Evolutionary conservation across 2,329 filamentous ascomycete genomes (phyloP).

Genomic region (Fusarium sacchari): DNA sequence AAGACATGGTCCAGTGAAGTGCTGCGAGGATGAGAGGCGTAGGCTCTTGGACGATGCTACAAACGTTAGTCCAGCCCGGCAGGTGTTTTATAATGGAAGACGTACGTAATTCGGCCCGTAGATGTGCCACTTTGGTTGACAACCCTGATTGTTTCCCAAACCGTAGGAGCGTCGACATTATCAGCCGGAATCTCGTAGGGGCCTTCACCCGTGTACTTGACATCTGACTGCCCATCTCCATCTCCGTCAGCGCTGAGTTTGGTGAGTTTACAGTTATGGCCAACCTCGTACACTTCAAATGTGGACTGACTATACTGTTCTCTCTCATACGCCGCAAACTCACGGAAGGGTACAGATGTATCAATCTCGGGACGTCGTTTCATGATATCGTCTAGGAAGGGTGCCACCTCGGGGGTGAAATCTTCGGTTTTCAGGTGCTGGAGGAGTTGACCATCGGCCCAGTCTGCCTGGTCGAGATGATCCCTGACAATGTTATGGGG

Average conservation of each 20-base stretch:
- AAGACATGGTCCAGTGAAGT: conserved; percentile 66
- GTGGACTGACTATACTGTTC: conserved; percentile 59
- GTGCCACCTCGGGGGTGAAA: conserved; percentile 53
- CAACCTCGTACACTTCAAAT: conserved; percentile 68
- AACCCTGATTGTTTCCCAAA: conserved; percentile 54
- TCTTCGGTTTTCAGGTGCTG: conserved; percentile 53
- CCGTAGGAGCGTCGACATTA: conserved; percentile 52
- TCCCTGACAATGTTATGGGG: conserved; percentile 22
- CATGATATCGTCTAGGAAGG: conserved; percentile 51
- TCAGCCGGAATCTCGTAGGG: conserved; percentile 41
- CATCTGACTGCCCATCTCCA: conserved; percentile 35
- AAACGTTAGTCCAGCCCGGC: background rate
- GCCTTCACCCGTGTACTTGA: conserved; percentile 41
- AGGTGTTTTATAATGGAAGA: conserved; percentile 32
- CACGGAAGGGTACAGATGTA: conserved; percentile 44
- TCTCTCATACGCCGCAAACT: conserved; percentile 51
- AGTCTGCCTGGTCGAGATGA: conserved; percentile 39
- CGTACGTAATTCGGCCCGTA: conserved; percentile 66
- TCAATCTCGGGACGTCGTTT: conserved; percentile 49
- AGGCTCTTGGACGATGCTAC: conserved; percentile 68
- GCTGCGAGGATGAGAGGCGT: conserved; percentile 68
- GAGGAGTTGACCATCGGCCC: conserved; percentile 56
- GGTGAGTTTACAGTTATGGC: conserved; percentile 54
- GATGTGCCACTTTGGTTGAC: conserved; percentile 53
- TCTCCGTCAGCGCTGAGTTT: conserved; percentile 46